phyloP scores from a whole-genome alignment of 139 green algal species.

The Choricystis sp. region DNA sequence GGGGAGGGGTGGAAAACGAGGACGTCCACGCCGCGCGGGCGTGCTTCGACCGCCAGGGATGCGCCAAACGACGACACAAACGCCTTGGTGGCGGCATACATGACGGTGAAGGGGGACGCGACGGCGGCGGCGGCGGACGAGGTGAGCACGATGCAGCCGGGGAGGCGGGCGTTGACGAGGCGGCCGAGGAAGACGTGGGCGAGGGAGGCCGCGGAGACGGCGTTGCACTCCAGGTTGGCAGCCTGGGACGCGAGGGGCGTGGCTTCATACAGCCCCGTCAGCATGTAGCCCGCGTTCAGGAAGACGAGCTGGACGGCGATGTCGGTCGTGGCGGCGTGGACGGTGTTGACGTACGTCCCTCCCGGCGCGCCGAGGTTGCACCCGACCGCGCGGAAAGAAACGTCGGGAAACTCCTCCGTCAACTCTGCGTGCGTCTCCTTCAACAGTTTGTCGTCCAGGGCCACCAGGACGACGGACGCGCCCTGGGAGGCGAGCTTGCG shows the following conservation, averaged over 20 bases:
- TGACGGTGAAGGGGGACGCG: conserved; percentile 67
- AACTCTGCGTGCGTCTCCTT: conserved; percentile 54
- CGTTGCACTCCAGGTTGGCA: conserved; percentile 88
- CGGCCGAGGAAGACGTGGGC: conserved; percentile 73
- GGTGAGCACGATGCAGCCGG: conserved; percentile 82
- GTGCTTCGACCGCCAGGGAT: conserved; percentile 65
- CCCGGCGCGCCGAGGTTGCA: conserved; percentile 53
- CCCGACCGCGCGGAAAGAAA: conserved; percentile 65
- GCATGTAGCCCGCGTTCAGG: conserved; percentile 88
- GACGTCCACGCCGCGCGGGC: conserved; percentile 79
- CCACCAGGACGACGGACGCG: conserved; percentile 80
- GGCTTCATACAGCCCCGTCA: conserved; percentile 83
- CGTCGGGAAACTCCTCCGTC: conserved; percentile 27
- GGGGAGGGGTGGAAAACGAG: conserved; percentile 86
- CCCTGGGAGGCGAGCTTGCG: conserved; percentile 60
- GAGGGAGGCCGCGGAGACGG: conserved; percentile 60
- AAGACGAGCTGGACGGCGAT: conserved; percentile 73
- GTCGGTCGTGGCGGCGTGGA: conserved; percentile 55
- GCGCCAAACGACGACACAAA: conserved; percentile 81
- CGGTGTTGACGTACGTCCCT: conserved; percentile 42
- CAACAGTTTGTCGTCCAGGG: conserved; percentile 58
- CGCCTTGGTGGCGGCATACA: conserved; percentile 70
- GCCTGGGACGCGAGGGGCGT: conserved; percentile 48
- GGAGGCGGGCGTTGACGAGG: conserved; percentile 62
- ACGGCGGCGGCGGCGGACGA: conserved; percentile 60